A percentile compares a stretch with the other conserved stretches of the same genome.
These are phyloP conservation scores for Ogataea zsoltii DNA, from an alignment of 805 yeast genomes.

Conservation along the genomic window DNA sequence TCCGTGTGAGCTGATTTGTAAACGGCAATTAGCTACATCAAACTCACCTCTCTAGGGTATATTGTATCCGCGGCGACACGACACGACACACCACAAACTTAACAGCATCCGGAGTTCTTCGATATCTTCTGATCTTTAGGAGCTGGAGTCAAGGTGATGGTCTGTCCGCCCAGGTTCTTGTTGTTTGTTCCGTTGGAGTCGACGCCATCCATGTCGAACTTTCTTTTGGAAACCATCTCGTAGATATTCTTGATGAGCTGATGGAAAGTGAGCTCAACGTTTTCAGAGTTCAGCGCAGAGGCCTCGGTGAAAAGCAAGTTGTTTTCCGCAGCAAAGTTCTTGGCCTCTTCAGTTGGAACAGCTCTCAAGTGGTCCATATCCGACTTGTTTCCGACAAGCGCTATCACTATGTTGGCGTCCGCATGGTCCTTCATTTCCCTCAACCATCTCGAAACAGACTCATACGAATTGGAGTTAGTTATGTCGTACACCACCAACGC, in stretches of 20 bases:
- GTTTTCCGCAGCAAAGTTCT: constrained; percentile 90
- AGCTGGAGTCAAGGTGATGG: constrained; percentile 89
- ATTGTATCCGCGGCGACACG: too few relatives aligned
- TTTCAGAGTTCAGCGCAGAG: constrained; percentile 89
- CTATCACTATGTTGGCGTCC: constrained; percentile 92
- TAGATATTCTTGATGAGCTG: constrained; percentile 90
- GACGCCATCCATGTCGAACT: constrained; percentile 80
- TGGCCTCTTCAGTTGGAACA: constrained; percentile 97
- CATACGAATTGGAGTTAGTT: constrained; percentile 85
- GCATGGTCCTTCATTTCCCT: constrained; percentile 91
- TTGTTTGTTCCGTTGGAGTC: constrained; percentile 36
- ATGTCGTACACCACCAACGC: constrained; percentile 95
- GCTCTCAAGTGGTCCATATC: constrained; percentile 93
- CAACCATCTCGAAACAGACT: constrained; percentile 83
- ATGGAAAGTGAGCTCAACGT: constrained; percentile 92
- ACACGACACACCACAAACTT: neutral
- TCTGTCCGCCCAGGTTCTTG: constrained; percentile 78
- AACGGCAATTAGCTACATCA: constrained; percentile 6
- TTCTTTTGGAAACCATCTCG: constrained; percentile 92
- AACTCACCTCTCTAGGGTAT: constrained; percentile 2
- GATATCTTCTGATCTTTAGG: constrained; percentile 73
- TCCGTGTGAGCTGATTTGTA: constrained; percentile 1
- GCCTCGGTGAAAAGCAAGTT: constrained; percentile 93
- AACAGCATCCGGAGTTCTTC: constrained; percentile 72
- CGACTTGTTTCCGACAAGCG: constrained; percentile 87